Base-by-base conservation (phyloP, 2,329 filamentous ascomycete genomes). In the Penicillium frequentans region DNA sequence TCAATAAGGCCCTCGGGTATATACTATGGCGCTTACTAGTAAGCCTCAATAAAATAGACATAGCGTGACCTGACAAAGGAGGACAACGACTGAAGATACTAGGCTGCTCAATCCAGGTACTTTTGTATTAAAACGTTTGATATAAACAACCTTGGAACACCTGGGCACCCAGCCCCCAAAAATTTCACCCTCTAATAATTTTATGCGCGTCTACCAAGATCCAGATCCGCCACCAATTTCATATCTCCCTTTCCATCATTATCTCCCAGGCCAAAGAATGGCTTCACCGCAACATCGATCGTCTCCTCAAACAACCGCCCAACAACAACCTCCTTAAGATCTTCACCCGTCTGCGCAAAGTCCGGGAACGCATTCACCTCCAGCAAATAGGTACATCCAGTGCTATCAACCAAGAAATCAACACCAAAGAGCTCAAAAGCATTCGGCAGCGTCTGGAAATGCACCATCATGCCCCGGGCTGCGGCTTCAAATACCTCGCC, bases 321-420 rank as follows among this genome's bases (percentile, higher is more conserved):
- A 24, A 99, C 88, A 42, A 98, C 75, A 0, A 78, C 63, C 44
- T 77, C 84, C 70, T 82, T 85, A 62, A 96, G 75, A 55, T 90
- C 88, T 8, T 83, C 82, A 0, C 95, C 95, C 16, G 92, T 96
- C 84, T 98, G 93, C 69, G 84, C 87, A 70, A 98, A 98, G 77
- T 99, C 95, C 10, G 95, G 95, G 75, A 96, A 99, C 0, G 93
- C 91, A 78, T 99, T 99, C 31, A 96, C 85, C 78, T 99, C 95
- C 55, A 99, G 78, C 68, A 99, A 73, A 86, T 87, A 97, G 3
- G 86, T 84, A 3, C 69, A 81, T 0, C 86, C 87, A 9, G 72
- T 68, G 0, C 71, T 81, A 68, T 92, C 90, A 10, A 97, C 87
- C 68, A 99, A 74, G 70, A 95, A 99, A 72, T 99, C 95, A 43